Evolutionary conservation across 495 filamentous ascomycete species (phyloP), one percentile per base, ranked within the genome.

Genomic region (Hyaloscypha bicolor): DNA sequence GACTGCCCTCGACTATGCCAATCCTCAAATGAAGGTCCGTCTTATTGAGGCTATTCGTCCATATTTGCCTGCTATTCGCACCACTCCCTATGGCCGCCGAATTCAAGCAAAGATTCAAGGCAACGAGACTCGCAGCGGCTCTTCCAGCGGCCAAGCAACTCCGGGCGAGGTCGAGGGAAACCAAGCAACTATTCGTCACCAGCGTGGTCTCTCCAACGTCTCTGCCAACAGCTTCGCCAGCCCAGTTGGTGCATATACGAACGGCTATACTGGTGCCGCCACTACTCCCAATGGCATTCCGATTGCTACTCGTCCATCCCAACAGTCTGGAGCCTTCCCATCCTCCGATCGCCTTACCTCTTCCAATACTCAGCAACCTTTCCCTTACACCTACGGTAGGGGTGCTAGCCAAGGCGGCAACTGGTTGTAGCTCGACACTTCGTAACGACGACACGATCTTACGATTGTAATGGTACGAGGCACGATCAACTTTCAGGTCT

Each of bases 1-100:
- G 83, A 99, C 95, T 39, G 95, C 95, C 55, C 80, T 97, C 69
- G 94, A 97, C 67, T 93, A 92, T 71, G 86, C 91, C 9, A 91
- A 93, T 58, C 76, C 83, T 0, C 82, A 86, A 9, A 89, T 86
- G 69, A 92, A 93, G 77, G 79, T 80, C 64, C 83, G 84, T 31
- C 84, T 99, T 25, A 86, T 96, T 45, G 92, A 97, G 42, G 83
- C 82, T 35, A 91, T 99, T 68, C 92, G 93, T 30, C 94, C 94
- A 0, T 84, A 92, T 64, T 81, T 98, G 29, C 90, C 92, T 8
- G 79, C 84, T 2, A 93, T 99, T 63, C 90, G 93, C 51, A 85
- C 89, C 63, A 97, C 93, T 33, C 95, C 95, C 8, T 94, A 97
- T 74, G 95, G 95, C 32, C 93, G 94, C 66, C 91, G 95, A 60